A percentile compares a stretch with the other conserved stretches of the same genome.
phyloP scores from a whole-genome alignment of 148 eudicot species.

The Rhododendron henanense region DNA sequence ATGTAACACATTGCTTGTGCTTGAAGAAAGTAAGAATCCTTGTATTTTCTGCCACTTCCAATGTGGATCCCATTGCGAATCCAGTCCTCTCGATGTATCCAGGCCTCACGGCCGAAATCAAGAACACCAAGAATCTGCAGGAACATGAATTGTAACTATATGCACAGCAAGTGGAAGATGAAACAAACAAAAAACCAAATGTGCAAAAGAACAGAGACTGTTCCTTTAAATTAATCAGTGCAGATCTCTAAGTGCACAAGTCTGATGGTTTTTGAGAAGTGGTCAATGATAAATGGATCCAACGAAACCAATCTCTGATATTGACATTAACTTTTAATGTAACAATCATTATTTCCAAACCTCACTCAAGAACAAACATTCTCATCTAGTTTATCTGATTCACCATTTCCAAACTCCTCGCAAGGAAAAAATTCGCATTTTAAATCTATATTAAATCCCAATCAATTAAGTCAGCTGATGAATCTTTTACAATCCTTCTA shows the following conservation, averaged over 20 bases:
- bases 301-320: not conserved
- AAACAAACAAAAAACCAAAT: not conserved
- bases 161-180: not conserved
- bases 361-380: not conserved
- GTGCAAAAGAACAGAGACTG: not conserved
- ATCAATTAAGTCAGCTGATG: not conserved
- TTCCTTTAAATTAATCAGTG: not conserved
- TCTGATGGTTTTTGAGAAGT: not conserved
- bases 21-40: conserved; percentile 64
- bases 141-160: not conserved
- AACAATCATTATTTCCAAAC: not conserved
- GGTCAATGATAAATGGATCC: not conserved
- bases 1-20: conserved; percentile 84
- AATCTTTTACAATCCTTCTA: not conserved
- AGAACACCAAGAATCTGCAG: conserved; percentile 77
- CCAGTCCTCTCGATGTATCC: conserved; percentile 97
- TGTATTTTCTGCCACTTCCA: conserved; percentile 62
- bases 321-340: not conserved
- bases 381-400: not conserved
- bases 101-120: conserved; percentile 72
- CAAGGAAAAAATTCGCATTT: not conserved
- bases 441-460: not conserved
- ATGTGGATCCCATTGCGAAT: conserved; percentile 53
- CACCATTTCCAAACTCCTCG: not conserved
- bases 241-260: not conserved